phyloP scores from a whole-genome alignment of 2,329 filamentous ascomycete genomes.

The Colletotrichum chlorophyti region DNA sequence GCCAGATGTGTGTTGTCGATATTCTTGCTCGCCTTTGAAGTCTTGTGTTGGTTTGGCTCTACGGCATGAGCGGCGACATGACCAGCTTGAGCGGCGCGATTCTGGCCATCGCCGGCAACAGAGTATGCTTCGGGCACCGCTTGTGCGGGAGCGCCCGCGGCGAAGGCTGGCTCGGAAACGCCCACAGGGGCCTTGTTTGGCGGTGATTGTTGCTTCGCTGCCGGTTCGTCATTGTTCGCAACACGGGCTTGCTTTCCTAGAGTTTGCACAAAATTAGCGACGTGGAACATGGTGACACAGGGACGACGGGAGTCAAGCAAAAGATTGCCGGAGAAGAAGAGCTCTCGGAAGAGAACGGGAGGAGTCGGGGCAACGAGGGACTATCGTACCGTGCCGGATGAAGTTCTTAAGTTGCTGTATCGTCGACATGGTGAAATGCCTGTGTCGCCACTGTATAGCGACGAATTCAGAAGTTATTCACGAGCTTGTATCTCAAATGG shows the following conservation, averaged over 20 bases:
- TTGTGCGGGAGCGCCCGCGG: constrained; percentile 44
- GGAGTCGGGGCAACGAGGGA: neutral
- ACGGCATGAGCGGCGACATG: constrained; percentile 69
- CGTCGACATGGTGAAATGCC: constrained; percentile 60
- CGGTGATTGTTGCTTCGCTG: constrained; percentile 59
- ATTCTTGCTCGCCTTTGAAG: constrained; percentile 35
- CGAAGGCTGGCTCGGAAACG: constrained; percentile 56
- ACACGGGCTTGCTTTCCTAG: constrained; percentile 86
- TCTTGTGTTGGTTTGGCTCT: constrained; percentile 64
- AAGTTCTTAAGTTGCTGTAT: constrained; percentile 99
- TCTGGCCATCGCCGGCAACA: constrained; percentile 64
- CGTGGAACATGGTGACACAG: too few relatives aligned
- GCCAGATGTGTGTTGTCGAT: constrained; percentile 75
- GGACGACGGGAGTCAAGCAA: too few relatives aligned
- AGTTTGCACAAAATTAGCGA: neutral
- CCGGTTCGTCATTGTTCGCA: constrained; percentile 59
- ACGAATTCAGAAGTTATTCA: constrained; percentile 5
- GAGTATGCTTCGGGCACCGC: constrained; percentile 68
- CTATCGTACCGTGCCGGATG: constrained; percentile 80
- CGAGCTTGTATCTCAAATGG: neutral
- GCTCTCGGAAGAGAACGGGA: neutral
- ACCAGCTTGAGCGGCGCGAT: constrained; percentile 72
- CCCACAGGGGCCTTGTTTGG: constrained; percentile 59
- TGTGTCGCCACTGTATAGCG: constrained; percentile 2
- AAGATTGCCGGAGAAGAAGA: constrained; percentile 32